Evolutionary conservation across 768 basidiomycete species (phyloP).

Genomic region (Gloeopeniophorella convolvens): DNA sequence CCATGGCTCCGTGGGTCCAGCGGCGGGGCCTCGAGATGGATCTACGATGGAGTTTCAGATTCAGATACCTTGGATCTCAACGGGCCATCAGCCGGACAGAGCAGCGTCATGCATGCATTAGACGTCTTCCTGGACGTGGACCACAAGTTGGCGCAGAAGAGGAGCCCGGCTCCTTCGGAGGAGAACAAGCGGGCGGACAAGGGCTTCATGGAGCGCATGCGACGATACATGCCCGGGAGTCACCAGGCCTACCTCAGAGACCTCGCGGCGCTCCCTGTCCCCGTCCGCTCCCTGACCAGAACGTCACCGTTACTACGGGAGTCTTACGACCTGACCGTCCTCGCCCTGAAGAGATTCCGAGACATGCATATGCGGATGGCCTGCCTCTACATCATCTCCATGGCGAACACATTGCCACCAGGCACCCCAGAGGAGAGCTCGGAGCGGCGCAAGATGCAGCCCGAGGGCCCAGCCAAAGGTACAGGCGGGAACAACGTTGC

Average conservation of each 20-base stretch:
- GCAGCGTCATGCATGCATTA: conserved; percentile 80
- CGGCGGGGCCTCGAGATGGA: conserved; percentile 48
- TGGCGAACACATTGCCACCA: conserved; percentile 64
- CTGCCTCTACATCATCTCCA: conserved; percentile 79
- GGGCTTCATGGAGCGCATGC: conserved; percentile 90
- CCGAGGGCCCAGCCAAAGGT: conserved; percentile 55
- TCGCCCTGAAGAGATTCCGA: conserved; percentile 74
- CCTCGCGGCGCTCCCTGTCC: conserved; percentile 52
- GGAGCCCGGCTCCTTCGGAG: conserved; percentile 60
- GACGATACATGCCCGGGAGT: conserved; percentile 89
- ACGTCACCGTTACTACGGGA: conserved; percentile 52
- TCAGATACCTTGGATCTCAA: conserved; percentile 57
- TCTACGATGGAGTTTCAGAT: conserved; percentile 70
- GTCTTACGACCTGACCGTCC: conserved; percentile 74
- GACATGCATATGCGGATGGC: conserved; percentile 89
- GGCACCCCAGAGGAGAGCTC: conserved; percentile 47
- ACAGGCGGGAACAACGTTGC: conserved; percentile 89
- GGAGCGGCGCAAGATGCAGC: conserved; percentile 21
- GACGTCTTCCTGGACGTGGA: conserved; percentile 87
- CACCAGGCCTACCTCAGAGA: conserved; percentile 80
- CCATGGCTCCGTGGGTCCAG: conserved; percentile 81
- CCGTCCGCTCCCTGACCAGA: conserved; percentile 56
- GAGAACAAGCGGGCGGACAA: conserved; percentile 59
- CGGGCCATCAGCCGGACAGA: conserved; percentile 94
- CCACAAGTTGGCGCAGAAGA: conserved; percentile 68